These are phyloP conservation scores for Cladorrhinum sp. DNA, from an alignment of 2,329 filamentous ascomycete genomes.

Conservation along the genomic window DNA sequence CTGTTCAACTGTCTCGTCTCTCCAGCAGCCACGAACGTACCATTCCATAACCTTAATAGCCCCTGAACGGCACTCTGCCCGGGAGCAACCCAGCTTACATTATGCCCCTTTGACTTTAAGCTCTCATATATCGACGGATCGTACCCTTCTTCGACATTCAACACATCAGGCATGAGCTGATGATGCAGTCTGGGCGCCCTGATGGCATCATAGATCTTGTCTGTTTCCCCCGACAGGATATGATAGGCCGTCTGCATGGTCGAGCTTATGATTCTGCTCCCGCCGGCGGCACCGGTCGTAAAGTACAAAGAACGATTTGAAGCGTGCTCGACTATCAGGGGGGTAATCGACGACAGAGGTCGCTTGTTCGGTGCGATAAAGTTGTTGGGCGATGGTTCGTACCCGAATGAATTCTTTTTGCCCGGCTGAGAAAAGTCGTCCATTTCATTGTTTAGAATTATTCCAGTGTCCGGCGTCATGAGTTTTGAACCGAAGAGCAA, in stretches of 20 bases:
- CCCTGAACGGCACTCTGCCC: slow-evolving; percentile 71
- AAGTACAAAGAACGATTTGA: slow-evolving; percentile 65
- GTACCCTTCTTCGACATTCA: slow-evolving; percentile 69
- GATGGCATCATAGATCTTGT: slow-evolving; percentile 57
- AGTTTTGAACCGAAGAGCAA: slow-evolving; percentile 77
- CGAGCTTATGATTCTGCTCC: slow-evolving; percentile 78
- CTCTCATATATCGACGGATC: slow-evolving; percentile 67
- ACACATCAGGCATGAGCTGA: slow-evolving; percentile 69
- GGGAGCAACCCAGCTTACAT: slow-evolving; percentile 67
- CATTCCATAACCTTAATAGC: slow-evolving; percentile 61
- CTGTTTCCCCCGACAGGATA: slow-evolving; percentile 66
- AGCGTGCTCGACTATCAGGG: slow-evolving; percentile 71
- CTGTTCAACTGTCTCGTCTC: slow-evolving; percentile 78
- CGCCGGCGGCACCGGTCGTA: slow-evolving; percentile 74
- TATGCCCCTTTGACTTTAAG: slow-evolving; percentile 66
- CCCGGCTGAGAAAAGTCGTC: slow-evolving; percentile 85
- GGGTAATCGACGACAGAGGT: slow-evolving; percentile 78
- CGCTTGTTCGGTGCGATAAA: slow-evolving; percentile 79
- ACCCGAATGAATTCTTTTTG: slow-evolving; percentile 77
- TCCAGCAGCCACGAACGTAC: slow-evolving; percentile 72
- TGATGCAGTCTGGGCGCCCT: slow-evolving; percentile 73
- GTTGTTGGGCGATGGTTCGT: slow-evolving; percentile 74
- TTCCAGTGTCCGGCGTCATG: slow-evolving; percentile 76
- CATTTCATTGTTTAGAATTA: slow-evolving; percentile 73
- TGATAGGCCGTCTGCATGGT: slow-evolving; percentile 77